Evolutionary conservation across 2,329 filamentous ascomycete species (phyloP), one percentile per base, ranked within the genome.

Genomic region (Metarhizium humberi): DNA sequence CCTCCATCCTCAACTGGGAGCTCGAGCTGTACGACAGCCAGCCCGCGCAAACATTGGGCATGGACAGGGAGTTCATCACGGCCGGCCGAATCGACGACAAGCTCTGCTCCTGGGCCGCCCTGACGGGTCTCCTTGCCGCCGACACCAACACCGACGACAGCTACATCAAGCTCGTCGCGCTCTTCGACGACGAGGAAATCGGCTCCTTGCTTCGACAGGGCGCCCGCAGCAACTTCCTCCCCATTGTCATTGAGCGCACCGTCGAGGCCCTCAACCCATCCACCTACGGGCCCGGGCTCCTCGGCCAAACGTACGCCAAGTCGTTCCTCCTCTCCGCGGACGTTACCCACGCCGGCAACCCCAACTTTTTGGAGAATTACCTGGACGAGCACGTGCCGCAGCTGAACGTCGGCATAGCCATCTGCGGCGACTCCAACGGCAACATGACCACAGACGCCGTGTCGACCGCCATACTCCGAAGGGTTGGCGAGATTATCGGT

Each of bases 111-210:
- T 97, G 90, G 85, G 84, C 91, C 7, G 92, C 94, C 7, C 79
- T 96, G 53, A 85, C 92, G 70, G 92, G 84, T 3, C 84, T 99
- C 0, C 77, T 96, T 32, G 84, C 86, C 51, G 83, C 86, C 18
- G 53, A 57, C 53, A 75, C 81, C 13, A 73, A 78, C 43, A 76
- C 70, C 61, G 74, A 79, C 10, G 80, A 86, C 57, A 80, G 85
- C n/a, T 81, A 86, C 54, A 84, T 97, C 71, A 95, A 95, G 73
- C 78, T 96, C 55, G 89, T 94, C 40, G 91, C 87, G n/a, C 85
- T 96, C 63, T 97, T 97, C 66, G 94, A 97, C 67, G 88, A 96
- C 65, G 94, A 99, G 71, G 94, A 99, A 71, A 95, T 99, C 58
- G 94, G 94, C 58, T 95, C 88, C 30, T 78, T 90, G 8, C 82